Conservation (phyloP, 2,329 filamentous ascomycete genomes). For the Tolypocladium amazonense region DNA sequence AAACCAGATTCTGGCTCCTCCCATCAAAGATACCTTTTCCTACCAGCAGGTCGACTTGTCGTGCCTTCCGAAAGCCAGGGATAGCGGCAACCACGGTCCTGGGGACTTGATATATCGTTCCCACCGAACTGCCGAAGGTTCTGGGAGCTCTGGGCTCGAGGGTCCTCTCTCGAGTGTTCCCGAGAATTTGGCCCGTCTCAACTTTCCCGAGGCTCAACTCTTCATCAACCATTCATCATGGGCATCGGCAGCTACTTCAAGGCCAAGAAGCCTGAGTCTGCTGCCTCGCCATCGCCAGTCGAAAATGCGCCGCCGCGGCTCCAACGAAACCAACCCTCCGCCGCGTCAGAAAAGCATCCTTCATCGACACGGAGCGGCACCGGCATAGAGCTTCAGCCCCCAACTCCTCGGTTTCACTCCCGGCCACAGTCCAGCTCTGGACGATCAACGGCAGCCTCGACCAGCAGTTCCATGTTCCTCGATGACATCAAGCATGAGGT, state of each 20-base stretch:
- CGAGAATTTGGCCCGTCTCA: neutral
- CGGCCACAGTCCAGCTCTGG: slow-evolving; percentile 31
- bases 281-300: slow-evolving; percentile 5
- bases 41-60: neutral
- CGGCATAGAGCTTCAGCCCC: slow-evolving; percentile 38
- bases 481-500: slow-evolving; percentile 73
- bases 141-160: neutral
- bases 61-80: neutral
- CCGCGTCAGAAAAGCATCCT: slow-evolving; percentile 25
- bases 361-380: slow-evolving; percentile 18
- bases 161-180: neutral
- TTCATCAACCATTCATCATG: slow-evolving; percentile 30
- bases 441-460: slow-evolving; percentile 26
- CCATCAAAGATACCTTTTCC: neutral
- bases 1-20: neutral
- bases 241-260: slow-evolving; percentile 54
- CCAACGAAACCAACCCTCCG: slow-evolving; percentile 13
- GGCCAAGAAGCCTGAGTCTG: slow-evolving; percentile 19
- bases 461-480: slow-evolving; percentile 43
- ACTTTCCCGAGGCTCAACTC: neutral
- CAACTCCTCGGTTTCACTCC: slow-evolving; percentile 25
- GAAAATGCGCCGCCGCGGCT: slow-evolving; percentile 9
- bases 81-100: neutral
- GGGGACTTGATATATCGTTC: neutral
- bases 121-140: neutral